A percentile compares a stretch with the other conserved stretches of the same genome.
Conservation (phyloP, 306 rosid species). For the Citrullus amarus region DNA sequence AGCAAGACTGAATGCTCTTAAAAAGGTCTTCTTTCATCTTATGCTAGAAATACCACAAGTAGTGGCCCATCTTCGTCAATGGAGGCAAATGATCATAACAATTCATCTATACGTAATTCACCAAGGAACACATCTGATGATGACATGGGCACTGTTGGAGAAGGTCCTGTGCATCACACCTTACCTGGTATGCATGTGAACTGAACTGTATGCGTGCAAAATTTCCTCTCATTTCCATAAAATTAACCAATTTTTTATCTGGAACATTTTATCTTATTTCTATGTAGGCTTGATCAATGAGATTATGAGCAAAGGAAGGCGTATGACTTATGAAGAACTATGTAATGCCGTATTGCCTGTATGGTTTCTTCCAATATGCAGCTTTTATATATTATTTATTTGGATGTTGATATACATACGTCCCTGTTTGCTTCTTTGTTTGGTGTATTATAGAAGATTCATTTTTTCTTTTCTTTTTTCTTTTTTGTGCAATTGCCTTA, state of each 20-base stretch:
- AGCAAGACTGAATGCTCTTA: constrained; percentile 31
- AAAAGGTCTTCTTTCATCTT: constrained; percentile 23
- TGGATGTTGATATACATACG: neutral
- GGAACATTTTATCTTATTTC: constrained; percentile 8
- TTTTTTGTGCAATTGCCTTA: constrained; percentile 7
- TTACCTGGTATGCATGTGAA: constrained; percentile 61
- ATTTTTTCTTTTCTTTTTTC: neutral
- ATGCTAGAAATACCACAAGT: constrained; percentile 42
- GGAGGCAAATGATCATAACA: constrained; percentile 50
- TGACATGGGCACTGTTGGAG: constrained; percentile 55
- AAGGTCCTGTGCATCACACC: constrained; percentile 69
- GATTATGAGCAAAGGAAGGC: constrained; percentile 89
- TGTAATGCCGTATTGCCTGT: constrained; percentile 92
- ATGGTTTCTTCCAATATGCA: constrained; percentile 14
- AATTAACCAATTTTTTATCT: neutral
- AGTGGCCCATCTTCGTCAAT: constrained; percentile 57
- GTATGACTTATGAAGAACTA: constrained; percentile 87
- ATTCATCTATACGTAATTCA: constrained; percentile 46
- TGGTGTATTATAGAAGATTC: neutral
- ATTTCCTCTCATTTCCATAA: neutral
- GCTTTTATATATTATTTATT: neutral
- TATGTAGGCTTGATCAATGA: constrained; percentile 77
- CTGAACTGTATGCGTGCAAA: neutral
- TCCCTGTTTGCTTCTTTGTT: neutral
- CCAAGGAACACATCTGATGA: constrained; percentile 76